phyloP scores from a whole-genome alignment of 345 rosid species.

The Brassica cretica region DNA sequence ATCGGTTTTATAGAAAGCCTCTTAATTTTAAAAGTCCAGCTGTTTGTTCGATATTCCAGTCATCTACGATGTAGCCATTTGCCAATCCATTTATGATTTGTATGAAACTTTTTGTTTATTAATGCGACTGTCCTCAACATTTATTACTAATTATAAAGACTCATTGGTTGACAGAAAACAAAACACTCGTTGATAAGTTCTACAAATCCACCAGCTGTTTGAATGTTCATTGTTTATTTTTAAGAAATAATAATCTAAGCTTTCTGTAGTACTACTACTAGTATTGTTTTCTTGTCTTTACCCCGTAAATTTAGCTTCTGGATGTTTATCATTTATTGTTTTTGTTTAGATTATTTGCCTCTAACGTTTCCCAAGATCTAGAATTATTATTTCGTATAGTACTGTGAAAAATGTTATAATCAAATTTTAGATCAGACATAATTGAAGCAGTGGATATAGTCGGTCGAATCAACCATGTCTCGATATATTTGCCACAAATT shows the following conservation, averaged over 20 bases:
- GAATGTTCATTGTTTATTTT: conserved; percentile 3
- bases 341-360: background rate
- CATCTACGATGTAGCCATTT: conserved; percentile 27
- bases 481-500: conserved; percentile 4
- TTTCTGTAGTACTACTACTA: background rate
- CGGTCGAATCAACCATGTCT: conserved; percentile 23
- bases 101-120: conserved; percentile 4
- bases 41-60: conserved; percentile 29
- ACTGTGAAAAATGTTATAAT: background rate
- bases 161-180: conserved; percentile 7
- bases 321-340: conserved; percentile 7
- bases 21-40: conserved; percentile 24
- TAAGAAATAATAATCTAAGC: conserved; percentile 13
- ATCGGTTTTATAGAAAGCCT: background rate
- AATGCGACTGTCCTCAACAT: conserved; percentile 30
- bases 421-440: conserved; percentile 1
- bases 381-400: background rate
- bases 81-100: conserved; percentile 26
- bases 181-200: conserved; percentile 1
- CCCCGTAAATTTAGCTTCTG: conserved; percentile 3
- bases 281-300: conserved; percentile 15
- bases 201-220: conserved; percentile 8
- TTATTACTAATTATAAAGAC: conserved; percentile 15
- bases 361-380: conserved; percentile 3
- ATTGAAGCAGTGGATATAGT: conserved; percentile 14